These are phyloP conservation scores for Pyricularia pennisetigena DNA, from an alignment of 2,329 filamentous ascomycete species.

Conservation along the genomic window DNA sequence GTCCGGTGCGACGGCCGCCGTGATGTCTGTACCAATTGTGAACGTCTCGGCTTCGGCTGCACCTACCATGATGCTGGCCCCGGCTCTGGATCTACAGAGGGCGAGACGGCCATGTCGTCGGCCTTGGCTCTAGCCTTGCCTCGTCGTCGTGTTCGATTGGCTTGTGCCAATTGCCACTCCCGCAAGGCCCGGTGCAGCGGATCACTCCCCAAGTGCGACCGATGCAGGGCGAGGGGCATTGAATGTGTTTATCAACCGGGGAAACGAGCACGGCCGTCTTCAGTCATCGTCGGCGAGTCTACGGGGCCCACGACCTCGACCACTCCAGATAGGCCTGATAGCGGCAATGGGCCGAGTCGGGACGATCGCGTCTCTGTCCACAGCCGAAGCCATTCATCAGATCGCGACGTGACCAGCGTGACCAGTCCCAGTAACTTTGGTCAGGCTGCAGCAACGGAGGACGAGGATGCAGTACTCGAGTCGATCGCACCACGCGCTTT, in stretches of 20 bases:
- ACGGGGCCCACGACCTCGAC: conserved; percentile 9
- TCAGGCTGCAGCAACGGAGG: conserved; percentile 9
- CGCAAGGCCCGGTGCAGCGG: conserved; percentile 50
- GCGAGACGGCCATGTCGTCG: conserved; percentile 23
- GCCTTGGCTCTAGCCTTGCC: conserved; percentile 35
- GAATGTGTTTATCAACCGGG: conserved; percentile 45
- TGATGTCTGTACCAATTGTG: conserved; percentile 46
- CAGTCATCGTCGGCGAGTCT: conserved; percentile 8
- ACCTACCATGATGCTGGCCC: conserved; percentile 39
- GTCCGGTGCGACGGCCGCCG: conserved; percentile 47
- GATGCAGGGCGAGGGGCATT: conserved; percentile 40
- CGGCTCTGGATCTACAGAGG: conserved; percentile 11
- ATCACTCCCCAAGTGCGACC: conserved; percentile 44
- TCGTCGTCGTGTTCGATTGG: conserved; percentile 43
- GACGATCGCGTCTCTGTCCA: conserved; percentile 2
- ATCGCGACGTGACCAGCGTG: conserved; percentile 13
- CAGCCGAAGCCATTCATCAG: conserved; percentile 4
- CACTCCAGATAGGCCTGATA: background rate
- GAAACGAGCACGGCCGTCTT: conserved; percentile 23
- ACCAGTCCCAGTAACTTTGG: conserved; percentile 11
- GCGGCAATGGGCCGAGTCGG: background rate
- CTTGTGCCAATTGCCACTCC: conserved; percentile 47
- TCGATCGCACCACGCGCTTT: conserved; percentile 41
- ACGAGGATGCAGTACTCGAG: conserved; percentile 32
- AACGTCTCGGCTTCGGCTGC: conserved; percentile 46